phyloP scores from a whole-genome alignment of 1,284 basidiomycete species.

The Ceraceosorus guamensis region DNA sequence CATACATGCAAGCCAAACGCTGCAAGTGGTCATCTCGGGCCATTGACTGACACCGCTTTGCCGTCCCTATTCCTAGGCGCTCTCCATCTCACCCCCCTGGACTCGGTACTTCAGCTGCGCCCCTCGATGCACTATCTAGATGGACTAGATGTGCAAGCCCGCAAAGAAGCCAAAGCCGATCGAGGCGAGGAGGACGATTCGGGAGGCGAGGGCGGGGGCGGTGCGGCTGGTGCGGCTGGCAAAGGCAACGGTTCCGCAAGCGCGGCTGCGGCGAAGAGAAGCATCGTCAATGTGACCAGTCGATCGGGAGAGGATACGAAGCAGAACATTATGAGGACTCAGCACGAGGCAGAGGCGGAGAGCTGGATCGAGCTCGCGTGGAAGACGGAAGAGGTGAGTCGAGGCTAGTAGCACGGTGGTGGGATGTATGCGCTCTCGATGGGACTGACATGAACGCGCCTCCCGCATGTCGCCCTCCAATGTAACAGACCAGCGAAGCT shows the following conservation, averaged over 20 bases:
- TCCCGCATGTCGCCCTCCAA: background rate
- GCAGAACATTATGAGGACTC: conserved; percentile 30
- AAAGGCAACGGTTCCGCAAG: background rate
- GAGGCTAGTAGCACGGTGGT: background rate
- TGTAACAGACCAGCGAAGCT: conserved; percentile 14
- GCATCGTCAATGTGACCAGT: conserved; percentile 35
- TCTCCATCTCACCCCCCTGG: conserved; percentile 39
- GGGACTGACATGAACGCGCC: background rate
- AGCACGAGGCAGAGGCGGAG: conserved; percentile 42
- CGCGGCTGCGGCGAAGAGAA: conserved; percentile 13
- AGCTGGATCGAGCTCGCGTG: conserved; percentile 45
- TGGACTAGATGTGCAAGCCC: conserved; percentile 29
- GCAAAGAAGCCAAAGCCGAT: conserved; percentile 28
- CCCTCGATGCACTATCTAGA: conserved; percentile 47
- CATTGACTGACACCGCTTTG: background rate
- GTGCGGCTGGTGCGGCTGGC: background rate
- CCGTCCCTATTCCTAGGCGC: conserved; percentile 14
- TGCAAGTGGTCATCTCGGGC: background rate
- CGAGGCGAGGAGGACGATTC: conserved; percentile 14
- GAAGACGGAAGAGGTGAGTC: conserved; percentile 13
- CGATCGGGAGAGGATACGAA: conserved; percentile 14
- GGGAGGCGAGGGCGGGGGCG: conserved; percentile 28
- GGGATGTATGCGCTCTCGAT: background rate
- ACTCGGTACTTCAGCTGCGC: conserved; percentile 37
- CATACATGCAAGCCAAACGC: background rate